Evolutionary conservation across 202 grass and related monocot genomes (phyloP).

Genomic region (Digitaria exilis): DNA sequence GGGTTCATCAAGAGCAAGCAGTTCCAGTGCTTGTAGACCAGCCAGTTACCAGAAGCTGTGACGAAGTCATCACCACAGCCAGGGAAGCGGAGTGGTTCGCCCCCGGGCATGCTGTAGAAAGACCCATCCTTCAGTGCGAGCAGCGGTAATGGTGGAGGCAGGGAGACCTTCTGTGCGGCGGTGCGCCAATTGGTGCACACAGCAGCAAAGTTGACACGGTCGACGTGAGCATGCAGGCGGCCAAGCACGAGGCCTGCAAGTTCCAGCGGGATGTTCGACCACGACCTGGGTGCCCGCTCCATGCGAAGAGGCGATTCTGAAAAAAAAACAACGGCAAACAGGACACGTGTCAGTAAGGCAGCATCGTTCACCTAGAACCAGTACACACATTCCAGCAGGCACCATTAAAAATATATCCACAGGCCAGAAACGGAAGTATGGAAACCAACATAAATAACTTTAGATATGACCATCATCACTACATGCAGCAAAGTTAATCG

Average conservation of each 20-base stretch:
- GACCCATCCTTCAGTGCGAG: background rate
- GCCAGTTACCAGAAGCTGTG: background rate
- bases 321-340: too few relatives aligned
- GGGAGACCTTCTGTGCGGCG: background rate
- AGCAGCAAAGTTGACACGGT: background rate
- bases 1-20: conserved; percentile 9
- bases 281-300: background rate
- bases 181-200: conserved; percentile 14
- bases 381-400: background rate
- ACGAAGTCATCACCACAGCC: background rate
- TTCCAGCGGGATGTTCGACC: conserved; percentile 18
- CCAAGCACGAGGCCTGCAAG: background rate
- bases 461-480: too few relatives aligned
- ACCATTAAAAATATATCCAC: background rate
- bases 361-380: background rate
- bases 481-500: background rate
- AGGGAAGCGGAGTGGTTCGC: background rate
- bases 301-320: background rate
- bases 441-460: background rate
- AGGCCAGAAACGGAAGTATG: background rate
- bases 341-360: background rate
- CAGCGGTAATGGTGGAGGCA: background rate
- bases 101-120: conserved; percentile 16
- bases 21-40: background rate
- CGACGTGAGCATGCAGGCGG: background rate